Conservation (phyloP, 129 eudicot genomes). For the Artemisia argyi region DNA sequence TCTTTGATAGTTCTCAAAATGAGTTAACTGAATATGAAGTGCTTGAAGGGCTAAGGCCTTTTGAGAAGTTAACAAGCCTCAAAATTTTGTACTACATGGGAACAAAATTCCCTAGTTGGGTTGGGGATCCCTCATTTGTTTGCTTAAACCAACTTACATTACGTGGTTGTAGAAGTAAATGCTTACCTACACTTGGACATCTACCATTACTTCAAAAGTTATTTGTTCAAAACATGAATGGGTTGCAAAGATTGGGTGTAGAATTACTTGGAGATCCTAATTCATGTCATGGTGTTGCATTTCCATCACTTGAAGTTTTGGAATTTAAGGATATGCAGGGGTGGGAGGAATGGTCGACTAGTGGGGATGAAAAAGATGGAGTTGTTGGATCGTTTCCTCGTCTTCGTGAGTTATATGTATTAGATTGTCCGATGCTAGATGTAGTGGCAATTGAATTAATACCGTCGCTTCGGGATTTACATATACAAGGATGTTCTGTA, state of each 20-base stretch:
- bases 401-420: slow-evolving; percentile 10
- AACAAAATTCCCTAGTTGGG: slow-evolving; percentile 16
- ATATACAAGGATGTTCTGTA: slow-evolving; percentile 1
- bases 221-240: slow-evolving; percentile 6
- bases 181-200: slow-evolving; percentile 23
- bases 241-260: neutral
- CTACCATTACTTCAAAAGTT: slow-evolving; percentile 9
- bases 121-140: slow-evolving; percentile 16
- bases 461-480: slow-evolving; percentile 16
- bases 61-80: neutral
- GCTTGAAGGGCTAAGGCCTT: neutral
- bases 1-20: neutral
- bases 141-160: slow-evolving; percentile 3
- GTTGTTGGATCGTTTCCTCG: neutral
- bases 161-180: slow-evolving; percentile 14
- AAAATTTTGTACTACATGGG: neutral
- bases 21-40: neutral
- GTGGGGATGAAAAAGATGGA: neutral
- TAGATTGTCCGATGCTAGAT: slow-evolving; percentile 1
- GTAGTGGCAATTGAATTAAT: neutral
- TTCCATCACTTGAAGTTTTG: slow-evolving; percentile 20
- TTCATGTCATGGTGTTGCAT: neutral
- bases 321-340: slow-evolving; percentile 5
- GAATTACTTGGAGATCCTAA: slow-evolving; percentile 2
- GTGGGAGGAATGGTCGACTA: slow-evolving; percentile 17